A percentile compares a stretch with the other conserved stretches of the same genome.
These are phyloP conservation scores for Colletotrichum agaves DNA, from an alignment of 2,329 filamentous ascomycete genomes.

Conservation along the genomic window DNA sequence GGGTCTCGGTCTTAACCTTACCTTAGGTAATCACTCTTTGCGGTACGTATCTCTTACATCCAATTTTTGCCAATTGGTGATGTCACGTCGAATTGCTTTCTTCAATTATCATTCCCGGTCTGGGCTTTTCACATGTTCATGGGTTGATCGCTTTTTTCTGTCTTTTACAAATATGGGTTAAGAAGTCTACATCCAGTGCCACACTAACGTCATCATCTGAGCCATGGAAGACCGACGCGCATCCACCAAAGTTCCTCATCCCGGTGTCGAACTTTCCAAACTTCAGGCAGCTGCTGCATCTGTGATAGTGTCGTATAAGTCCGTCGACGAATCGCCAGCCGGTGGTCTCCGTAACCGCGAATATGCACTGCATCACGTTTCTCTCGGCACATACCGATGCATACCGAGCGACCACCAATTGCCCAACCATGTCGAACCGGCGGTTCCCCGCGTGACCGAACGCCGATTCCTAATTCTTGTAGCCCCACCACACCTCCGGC, in stretches of 20 bases:
- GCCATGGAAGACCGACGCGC: background rate
- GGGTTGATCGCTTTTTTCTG: no score
- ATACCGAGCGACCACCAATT: slow-evolving; percentile 9
- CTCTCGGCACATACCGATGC: slow-evolving; percentile 8
- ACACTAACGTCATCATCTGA: background rate
- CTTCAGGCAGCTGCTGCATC: background rate
- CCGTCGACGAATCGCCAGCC: background rate
- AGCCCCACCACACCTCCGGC: slow-evolving; percentile 25
- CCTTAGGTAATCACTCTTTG: background rate
- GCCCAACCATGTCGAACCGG: slow-evolving; percentile 8
- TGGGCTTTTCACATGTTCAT: background rate
- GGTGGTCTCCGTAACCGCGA: background rate
- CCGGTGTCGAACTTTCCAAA: background rate
- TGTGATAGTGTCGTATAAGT: background rate
- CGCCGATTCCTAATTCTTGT: slow-evolving; percentile 32
- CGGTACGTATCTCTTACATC: background rate
- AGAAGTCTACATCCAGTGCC: background rate
- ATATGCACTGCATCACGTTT: slow-evolving; percentile 18
- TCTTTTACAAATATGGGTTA: no score
- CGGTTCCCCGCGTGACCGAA: slow-evolving; percentile 29
- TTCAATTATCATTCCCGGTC: background rate
- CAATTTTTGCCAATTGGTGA: background rate
- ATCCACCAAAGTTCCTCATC: slow-evolving; percentile 5
- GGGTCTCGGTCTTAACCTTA: background rate
- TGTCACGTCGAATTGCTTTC: background rate